Evolutionary conservation across 2,329 filamentous ascomycete species (phyloP).

Genomic region (Claviceps pusilla): DNA sequence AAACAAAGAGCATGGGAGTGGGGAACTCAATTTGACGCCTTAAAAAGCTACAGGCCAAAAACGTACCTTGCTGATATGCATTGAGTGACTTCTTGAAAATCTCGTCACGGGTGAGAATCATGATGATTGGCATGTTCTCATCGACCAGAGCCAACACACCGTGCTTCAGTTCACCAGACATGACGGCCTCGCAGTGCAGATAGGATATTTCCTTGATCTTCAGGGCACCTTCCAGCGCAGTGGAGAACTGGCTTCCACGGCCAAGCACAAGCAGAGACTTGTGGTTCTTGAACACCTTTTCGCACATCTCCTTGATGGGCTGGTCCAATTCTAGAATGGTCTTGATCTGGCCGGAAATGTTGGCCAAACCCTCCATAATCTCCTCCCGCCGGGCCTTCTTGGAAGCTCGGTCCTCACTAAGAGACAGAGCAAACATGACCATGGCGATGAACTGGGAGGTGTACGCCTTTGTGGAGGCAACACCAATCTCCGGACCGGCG

Average conservation of each 20-base stretch:
- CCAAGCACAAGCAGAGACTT: conserved; percentile 89
- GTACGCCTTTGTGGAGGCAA: conserved; percentile 97
- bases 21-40: not conserved
- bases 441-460: conserved; percentile 99
- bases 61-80: conserved; percentile 86
- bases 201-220: conserved; percentile 99
- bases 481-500: conserved; percentile 94
- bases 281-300: conserved; percentile 88
- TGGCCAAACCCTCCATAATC: conserved; percentile 85
- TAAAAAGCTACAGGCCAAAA: not conserved
- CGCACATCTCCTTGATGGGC: conserved; percentile 85
- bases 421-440: conserved; percentile 97
- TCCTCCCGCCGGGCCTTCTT: conserved; percentile 85
- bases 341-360: conserved; percentile 83
- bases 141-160: conserved; percentile 94
- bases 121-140: conserved; percentile 97
- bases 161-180: conserved; percentile 99
- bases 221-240: conserved; percentile 87
- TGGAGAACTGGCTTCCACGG: conserved; percentile 91
- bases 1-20: not conserved
- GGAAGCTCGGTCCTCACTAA: conserved; percentile 90
- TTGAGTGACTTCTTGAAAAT: conserved; percentile 99
- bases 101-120: conserved; percentile 93
- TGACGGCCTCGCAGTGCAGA: conserved; percentile 97
- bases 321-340: conserved; percentile 82